Evolutionary conservation across 768 basidiomycete species (phyloP), one percentile per base, ranked within the genome.

Genomic region (Leccinum disarticulatum): DNA sequence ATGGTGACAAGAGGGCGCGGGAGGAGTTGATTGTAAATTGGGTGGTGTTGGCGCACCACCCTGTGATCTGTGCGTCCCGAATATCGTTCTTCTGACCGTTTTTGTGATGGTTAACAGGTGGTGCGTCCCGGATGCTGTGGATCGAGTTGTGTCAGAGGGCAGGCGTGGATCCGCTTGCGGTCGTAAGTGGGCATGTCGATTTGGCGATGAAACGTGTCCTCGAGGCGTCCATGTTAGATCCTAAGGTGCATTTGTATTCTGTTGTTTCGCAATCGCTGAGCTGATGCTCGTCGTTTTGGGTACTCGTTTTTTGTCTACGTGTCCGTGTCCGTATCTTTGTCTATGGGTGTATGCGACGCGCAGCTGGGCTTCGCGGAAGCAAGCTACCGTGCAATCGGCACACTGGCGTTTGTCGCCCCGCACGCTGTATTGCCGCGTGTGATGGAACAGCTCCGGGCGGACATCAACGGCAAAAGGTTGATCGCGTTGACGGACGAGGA

Each of bases 351-450:
- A 19, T 8, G 28, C 13, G 22, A 22, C 7, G n/a, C 6, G 7
- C 36, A 83, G 81, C 69, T 66, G 61, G 79, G 81, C 6, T 84
- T 87, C 53, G 66, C 79, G 4, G 81, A 88, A 53, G 94, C 95
- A 5, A 86, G 87, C 47, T 90, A 89, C 67, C 79, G 80, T 27
- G 87, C 94, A 4, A 76, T 90, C 33, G 83, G 86, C 8, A 95
- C 93, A 0, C 70, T 96, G 41, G 80, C 86, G 1, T 95, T 98
- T 66, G 84, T 99, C 15, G 84, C 88, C 1, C 91, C 97, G 0
- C 76, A 79, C 0, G 65, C 75, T 0, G 83, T 89, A 10, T 76
- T 97, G 3, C 87, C 90, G 0, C 82, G 81, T 25, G 70, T 95
- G n/a, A 72, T 93, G 50, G 81, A 82, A 2, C 90, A 89, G 61